phyloP scores from a whole-genome alignment of 257 asterid genomes.

The Scutellaria minor region DNA sequence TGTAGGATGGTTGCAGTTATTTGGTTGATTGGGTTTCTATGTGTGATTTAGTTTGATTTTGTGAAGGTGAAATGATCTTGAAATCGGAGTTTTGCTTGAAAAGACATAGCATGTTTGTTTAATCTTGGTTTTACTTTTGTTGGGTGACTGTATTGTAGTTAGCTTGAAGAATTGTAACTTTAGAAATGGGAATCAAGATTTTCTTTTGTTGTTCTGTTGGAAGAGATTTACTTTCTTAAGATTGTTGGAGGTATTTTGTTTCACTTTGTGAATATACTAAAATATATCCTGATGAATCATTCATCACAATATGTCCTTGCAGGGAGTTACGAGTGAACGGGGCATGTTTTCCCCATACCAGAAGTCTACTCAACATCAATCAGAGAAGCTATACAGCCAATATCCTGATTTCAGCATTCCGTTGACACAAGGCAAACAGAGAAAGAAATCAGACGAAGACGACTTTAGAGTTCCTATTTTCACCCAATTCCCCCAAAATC shows the following conservation, averaged over 20 bases:
- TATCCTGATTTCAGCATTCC: slow-evolving; percentile 45
- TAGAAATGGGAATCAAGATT: not conserved
- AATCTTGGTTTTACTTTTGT: not conserved
- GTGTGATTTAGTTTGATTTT: not conserved
- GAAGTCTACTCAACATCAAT: slow-evolving; percentile 43
- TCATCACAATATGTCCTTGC: slow-evolving; percentile 32
- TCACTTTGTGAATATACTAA: not conserved
- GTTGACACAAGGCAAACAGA: slow-evolving; percentile 42
- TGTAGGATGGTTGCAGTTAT: slow-evolving; percentile 2
- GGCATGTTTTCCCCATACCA: slow-evolving; percentile 43
- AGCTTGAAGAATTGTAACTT: not conserved
- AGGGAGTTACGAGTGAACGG: slow-evolving; percentile 61
- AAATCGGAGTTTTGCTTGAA: not conserved
- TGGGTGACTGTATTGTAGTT: not conserved
- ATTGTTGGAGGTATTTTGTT: not conserved
- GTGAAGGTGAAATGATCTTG: slow-evolving; percentile 1
- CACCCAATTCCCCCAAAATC: slow-evolving; percentile 45
- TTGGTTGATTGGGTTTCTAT: not conserved
- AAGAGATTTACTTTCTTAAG: not conserved
- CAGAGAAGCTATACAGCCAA: slow-evolving; percentile 46
- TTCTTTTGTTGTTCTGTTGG: not conserved
- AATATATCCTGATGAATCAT: not conserved
- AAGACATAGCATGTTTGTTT: not conserved
- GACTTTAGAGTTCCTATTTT: slow-evolving; percentile 77
- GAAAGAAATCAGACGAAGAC: slow-evolving; percentile 59